Base-by-base conservation (phyloP, 805 yeast species). In the Metschnikowia amazonensis region DNA sequence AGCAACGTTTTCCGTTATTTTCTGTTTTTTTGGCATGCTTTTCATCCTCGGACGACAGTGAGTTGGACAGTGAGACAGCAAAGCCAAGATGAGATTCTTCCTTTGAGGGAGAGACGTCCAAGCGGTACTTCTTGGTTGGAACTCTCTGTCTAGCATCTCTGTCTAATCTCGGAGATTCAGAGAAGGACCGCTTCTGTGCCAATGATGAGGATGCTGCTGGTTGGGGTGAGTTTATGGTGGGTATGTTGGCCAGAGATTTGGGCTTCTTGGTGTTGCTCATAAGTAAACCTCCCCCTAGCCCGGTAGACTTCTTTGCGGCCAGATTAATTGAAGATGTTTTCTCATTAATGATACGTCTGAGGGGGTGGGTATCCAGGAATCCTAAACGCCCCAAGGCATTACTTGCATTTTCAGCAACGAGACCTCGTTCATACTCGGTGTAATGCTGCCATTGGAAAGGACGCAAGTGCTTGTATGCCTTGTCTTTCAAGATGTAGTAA, bases 341-440 rank as follows among this genome's bases (percentile, higher is more conserved):
- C 13, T 52, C 57, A 11, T 49, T 50, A 18, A 71, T 59, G 46
- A 66, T 67, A 45, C 56, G 64, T 32, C 76, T 54, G 42, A 70
- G 57, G 5, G 76, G 75, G 49, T 71, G 75, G 8, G 75, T 67
- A 32, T 66, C 73, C 58, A 65, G 67, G 46, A 58, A 71, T 18
- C 75, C 76, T 34, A 69, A 53, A 34, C 76, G 50, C 20, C 71
- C 69, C 49, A 71, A 62, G 5, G 75, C 74, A 37, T 62, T 59
- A 49, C 67, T 59, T 42, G 64, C 58, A 51, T 69, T 70, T 35
- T 61, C 56, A 20, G 66, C 48, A 20, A 71, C 59, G 43, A 66
- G 52, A 8, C 47, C 48, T 32, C 73, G 58, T 48, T 70, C 74
- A 33, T 53, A 55, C 8, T 51, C 55, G 13, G 66, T 56, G 51